Percentiles rank a stretch among this genome's conserved stretches.
These are phyloP conservation scores for Ganoderma meredithae DNA, from an alignment of 1,284 basidiomycete species.

Conservation along the genomic window DNA sequence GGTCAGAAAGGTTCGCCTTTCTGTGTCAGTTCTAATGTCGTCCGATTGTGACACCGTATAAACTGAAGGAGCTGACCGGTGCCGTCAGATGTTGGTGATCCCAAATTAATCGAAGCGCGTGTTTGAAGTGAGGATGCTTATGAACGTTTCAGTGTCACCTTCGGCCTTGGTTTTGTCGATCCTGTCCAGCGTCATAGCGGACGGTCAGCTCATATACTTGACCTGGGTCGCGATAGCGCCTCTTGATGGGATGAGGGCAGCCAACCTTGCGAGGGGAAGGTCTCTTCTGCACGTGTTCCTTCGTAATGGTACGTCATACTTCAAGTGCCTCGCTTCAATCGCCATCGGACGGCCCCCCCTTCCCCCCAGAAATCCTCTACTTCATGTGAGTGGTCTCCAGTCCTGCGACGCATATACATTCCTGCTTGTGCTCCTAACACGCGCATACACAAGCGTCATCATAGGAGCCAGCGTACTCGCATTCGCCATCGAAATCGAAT, in stretches of 20 bases:
- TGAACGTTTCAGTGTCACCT: neutral
- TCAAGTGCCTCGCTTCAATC: neutral
- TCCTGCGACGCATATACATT: neutral
- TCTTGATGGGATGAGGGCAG: neutral
- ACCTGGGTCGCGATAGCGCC: neutral
- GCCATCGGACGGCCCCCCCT: neutral
- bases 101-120: neutral
- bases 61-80: neutral
- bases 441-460: too few species aligned
- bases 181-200: neutral
- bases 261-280: neutral
- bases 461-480: too few species aligned
- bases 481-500: too few species aligned
- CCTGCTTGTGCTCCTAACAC: too few species aligned
- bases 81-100: neutral
- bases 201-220: neutral
- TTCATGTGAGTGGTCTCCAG: neutral
- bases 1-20: too few species aligned
- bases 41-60: neutral
- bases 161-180: neutral
- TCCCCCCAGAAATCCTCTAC: neutral
- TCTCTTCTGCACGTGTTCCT: neutral
- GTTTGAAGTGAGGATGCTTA: too few species aligned
- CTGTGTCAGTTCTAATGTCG: too few species aligned
- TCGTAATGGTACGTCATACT: neutral